These are phyloP conservation scores for Arctium lappa DNA, from an alignment of 129 eudicot genomes.

Conservation along the genomic window DNA sequence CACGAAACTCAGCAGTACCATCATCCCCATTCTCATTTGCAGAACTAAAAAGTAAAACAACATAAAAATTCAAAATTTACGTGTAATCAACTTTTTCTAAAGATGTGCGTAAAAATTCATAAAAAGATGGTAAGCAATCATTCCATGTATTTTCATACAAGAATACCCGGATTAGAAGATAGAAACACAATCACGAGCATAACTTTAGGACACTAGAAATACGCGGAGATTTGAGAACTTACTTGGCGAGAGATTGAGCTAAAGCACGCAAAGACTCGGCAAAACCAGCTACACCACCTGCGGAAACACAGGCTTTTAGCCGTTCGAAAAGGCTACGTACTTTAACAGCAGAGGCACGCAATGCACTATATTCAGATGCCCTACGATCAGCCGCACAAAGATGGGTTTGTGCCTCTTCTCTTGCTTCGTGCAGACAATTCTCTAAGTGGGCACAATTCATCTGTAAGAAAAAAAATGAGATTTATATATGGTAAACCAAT, in stretches of 20 bases:
- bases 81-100: background rate
- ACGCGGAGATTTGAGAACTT: conserved; percentile 5
- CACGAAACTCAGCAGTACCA: conserved; percentile 68
- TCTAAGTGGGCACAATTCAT: conserved; percentile 97
- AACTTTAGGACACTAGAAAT: background rate
- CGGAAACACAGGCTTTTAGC: conserved; percentile 61
- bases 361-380: conserved; percentile 72
- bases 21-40: conserved; percentile 64
- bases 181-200: background rate
- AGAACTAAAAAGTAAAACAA: conserved; percentile 41
- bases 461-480: conserved; percentile 32
- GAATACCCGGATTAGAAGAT: too few relatives aligned
- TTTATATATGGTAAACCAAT: background rate
- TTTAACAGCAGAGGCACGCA: conserved; percentile 78
- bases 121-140: too few relatives aligned
- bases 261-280: conserved; percentile 68
- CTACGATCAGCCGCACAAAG: conserved; percentile 85
- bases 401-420: conserved; percentile 95
- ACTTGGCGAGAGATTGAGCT: conserved; percentile 86
- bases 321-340: conserved; percentile 79
- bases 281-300: conserved; percentile 58
- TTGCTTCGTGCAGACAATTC: conserved; percentile 86
- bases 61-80: too few relatives aligned
- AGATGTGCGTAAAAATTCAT: background rate
- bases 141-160: too few relatives aligned